These are phyloP conservation scores for Orbilia oligospora DNA, from an alignment of 2,329 filamentous ascomycete species.

Conservation along the genomic window DNA sequence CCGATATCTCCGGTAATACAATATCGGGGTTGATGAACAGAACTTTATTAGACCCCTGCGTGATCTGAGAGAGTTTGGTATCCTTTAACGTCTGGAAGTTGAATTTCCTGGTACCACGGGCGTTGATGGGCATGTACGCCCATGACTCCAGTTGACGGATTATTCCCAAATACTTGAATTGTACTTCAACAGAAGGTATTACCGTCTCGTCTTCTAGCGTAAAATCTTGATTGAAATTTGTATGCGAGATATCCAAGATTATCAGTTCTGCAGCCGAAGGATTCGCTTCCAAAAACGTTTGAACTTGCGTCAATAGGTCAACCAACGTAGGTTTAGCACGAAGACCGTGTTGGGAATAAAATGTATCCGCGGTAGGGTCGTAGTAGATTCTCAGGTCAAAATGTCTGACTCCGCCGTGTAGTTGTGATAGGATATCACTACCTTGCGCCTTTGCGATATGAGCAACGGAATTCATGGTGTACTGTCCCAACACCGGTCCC, in stretches of 20 bases:
- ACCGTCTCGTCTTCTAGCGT: slow-evolving; percentile 31
- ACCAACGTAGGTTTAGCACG: slow-evolving; percentile 25
- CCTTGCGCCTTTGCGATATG: slow-evolving; percentile 49
- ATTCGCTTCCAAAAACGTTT: slow-evolving; percentile 22
- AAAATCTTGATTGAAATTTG: slow-evolving; percentile 51
- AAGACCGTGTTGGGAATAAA: slow-evolving; percentile 51
- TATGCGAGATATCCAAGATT: slow-evolving; percentile 53
- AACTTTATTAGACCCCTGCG: slow-evolving; percentile 44
- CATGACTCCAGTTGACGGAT: slow-evolving; percentile 39
- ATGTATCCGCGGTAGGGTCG: slow-evolving; percentile 38
- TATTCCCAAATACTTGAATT: slow-evolving; percentile 33
- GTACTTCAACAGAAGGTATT: slow-evolving; percentile 28
- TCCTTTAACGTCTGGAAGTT: slow-evolving; percentile 53
- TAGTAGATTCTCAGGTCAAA: slow-evolving; percentile 57
- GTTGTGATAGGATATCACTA: slow-evolving; percentile 25
- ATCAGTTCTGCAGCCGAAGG: slow-evolving; percentile 29
- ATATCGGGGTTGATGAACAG: slow-evolving; percentile 49
- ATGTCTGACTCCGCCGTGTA: slow-evolving; percentile 48
- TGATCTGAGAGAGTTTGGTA: slow-evolving; percentile 27
- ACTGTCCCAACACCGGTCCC: slow-evolving; percentile 42
- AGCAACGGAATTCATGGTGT: slow-evolving; percentile 38
- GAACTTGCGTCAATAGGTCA: slow-evolving; percentile 38
- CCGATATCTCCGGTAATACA: slow-evolving; percentile 31
- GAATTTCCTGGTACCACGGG: slow-evolving; percentile 38
- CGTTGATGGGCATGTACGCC: slow-evolving; percentile 48